Percentiles rank a stretch among this genome's conserved stretches.
Evolutionary conservation across 1,284 basidiomycete genomes (phyloP).

Genomic region (Tremellales sp.): DNA sequence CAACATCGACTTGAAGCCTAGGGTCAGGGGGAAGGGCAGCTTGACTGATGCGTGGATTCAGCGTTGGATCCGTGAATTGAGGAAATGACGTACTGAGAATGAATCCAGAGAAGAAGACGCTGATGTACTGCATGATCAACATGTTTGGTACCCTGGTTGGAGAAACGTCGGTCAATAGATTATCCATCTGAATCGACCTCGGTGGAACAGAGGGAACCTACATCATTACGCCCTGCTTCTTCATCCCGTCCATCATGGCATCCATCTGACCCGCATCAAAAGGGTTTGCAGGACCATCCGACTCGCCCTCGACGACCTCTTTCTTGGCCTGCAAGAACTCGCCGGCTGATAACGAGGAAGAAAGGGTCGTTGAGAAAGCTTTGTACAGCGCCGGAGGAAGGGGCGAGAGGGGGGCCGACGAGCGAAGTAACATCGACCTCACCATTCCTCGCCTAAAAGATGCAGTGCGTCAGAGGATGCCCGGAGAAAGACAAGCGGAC

Average conservation of each 20-base stretch:
- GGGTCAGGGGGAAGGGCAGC: constrained; percentile 92
- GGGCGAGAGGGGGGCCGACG: constrained; percentile 73
- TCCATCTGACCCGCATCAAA: constrained; percentile 94
- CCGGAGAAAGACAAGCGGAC: neutral
- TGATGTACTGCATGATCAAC: constrained; percentile 99
- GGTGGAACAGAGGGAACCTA: constrained; percentile 21
- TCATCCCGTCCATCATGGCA: constrained; percentile 98
- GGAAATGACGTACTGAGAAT: constrained; percentile 73
- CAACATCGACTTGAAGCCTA: constrained; percentile 98
- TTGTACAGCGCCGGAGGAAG: constrained; percentile 70
- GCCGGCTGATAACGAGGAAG: constrained; percentile 66
- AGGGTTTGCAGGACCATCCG: constrained; percentile 56
- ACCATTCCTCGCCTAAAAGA: constrained; percentile 69
- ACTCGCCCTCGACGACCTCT: constrained; percentile 51
- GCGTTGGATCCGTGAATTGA: neutral
- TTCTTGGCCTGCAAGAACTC: constrained; percentile 74
- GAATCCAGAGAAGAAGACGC: constrained; percentile 98
- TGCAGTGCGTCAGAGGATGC: neutral
- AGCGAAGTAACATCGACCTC: constrained; percentile 76
- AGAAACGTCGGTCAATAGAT: constrained; percentile 2
- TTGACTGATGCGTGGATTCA: constrained; percentile 70
- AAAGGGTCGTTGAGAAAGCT: constrained; percentile 68
- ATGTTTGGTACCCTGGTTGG: constrained; percentile 75
- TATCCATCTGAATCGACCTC: neutral
- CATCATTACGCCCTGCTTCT: constrained; percentile 93